Base-by-base conservation (phyloP, 1,284 basidiomycete genomes). In the Crocinoboletus sp. region DNA sequence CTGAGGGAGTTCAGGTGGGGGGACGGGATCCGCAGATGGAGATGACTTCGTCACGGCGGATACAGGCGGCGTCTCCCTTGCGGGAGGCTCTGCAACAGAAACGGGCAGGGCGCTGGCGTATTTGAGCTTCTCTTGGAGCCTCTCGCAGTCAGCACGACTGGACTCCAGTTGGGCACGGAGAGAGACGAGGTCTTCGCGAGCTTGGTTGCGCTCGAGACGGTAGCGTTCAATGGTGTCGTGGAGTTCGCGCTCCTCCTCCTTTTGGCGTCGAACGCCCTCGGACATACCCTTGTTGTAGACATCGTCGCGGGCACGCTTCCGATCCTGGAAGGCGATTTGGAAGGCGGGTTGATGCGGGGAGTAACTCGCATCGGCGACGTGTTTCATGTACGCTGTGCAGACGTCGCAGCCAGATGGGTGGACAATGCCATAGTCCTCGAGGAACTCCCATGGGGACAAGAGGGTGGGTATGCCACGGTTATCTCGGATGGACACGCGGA, bases 401-500 rank as follows among this genome's bases (percentile, higher is more conserved):
- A 60, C 57, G 3, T 55, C 56, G 50, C 73, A 74, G 43, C 63
- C 67, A 1, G 64, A 62, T 1, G 62, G 59, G 43, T 74, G 72
- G 3, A 74, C 64, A 24, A 74, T 60, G 13, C 72, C 72, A 50
- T 69, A 70, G 45, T 61, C 61, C 3, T 69, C 61, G 49, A 70
- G 59, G 57, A 58, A 65, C 51, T 61, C 65, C 70, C 71, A 72
- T 6, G 61, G 61, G 0, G 65, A 66, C 30, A 63, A 41, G 20
- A 63, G 65, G 4, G 61, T 63, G 8, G 61, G 61, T 2, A 63
- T 43, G 17, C 60, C 62, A 25, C 65, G 65, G 25, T 37, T 63
- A 38, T 63, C 61, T 52, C 61, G 50, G 41, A 54, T 34, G 24
- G 54, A 30, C 2, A 24, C 43, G 40, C 65, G 61, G 44, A 53